Base-by-base conservation (phyloP, 163 green algal genomes). In the Scenedesmus sp. region DNA sequence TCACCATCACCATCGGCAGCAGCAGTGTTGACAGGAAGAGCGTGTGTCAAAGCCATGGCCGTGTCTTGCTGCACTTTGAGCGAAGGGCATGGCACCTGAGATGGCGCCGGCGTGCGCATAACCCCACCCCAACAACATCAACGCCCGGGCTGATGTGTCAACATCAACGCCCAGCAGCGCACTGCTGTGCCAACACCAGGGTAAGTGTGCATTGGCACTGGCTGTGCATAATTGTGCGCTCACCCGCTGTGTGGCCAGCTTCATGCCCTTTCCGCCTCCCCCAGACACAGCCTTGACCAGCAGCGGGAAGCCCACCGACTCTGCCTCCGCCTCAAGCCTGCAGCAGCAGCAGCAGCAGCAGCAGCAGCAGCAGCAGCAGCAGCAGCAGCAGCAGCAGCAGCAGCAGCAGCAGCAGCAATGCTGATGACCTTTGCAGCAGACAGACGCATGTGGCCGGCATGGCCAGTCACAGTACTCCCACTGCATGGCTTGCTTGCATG, bases 261-360 rank as follows among this genome's bases (percentile, higher is more conserved):
- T 98, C 96, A 99, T 99, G 91, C 97, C 97, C 94, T 99, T 99
- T 81, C 98, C 98, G 51, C 98, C 98, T 12, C 98, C 98, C 1
- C 98, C 98, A 51, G 96, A 92, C 51, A 97, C 97, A 0, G 98
- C 98, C 90, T 99, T 99, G 22, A 99, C 95, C 92, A 99, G 97
- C 84, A 99, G 89, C 2, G 97, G 97, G 89, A 97, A 99, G 24
- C 97, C 97, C 43, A 98, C 94, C 0, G 81, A 81, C n/a, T 51
- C 53, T 0, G 95, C 97, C 92, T 97, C 95, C 4, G 92, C 76
- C 40, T 92, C 40, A 35, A 97, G 90, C 86, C 92, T 96, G 89
- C n/a, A 65, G 46, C 49, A 53, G 51, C 82, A 53, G 82, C 82
- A 86, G 81, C 81, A 72, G 81, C 81, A 72, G 51, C 51, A 49